Base-by-base conservation (phyloP, 1,284 basidiomycete species). In the Trametes versicolor region DNA sequence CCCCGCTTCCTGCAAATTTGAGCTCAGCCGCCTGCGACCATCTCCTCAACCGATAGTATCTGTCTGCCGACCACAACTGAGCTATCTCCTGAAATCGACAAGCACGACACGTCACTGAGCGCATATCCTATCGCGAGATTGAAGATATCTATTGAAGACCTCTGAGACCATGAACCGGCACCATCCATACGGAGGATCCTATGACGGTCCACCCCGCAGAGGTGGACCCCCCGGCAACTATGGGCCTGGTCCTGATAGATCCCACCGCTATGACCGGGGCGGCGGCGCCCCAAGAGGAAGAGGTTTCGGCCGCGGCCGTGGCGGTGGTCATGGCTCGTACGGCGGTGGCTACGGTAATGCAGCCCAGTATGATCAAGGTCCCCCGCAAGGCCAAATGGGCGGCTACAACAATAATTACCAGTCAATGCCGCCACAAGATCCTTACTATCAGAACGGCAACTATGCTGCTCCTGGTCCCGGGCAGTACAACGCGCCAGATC, bases 131-230 rank as follows among this genome's bases (percentile, higher is more conserved):
- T 43, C 54, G 49, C 62, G 58, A 67, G 53, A 58, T 64, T 36
- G 67, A 70, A 70, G 58, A 63, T 51, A 49, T 36, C 55, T 52
- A 27, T 43, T 32, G 59, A 69, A 71, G 58, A 66, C 58, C 65
- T 47, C 63, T 64, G 62, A 72, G 73, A 73, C 68, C 70, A 94
- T 94, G 92, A 93, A 92, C 80, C 91, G 93, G 72, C 93, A 95
- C 80, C 93, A 95, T 84, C 89, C 93, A 29, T 96, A 95, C 79
- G 87, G 79, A 65, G 76, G 82, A 73, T 84, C 85, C 75, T 93
- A 90, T 85, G 92, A 94, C 68, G 83, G 81, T 57, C 71, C 77
- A n/a, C 41, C 41, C 37, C 85, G 84, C 65, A 83, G 91, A 74
- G 91, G 89, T 64, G 90, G 87, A 57, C 82, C 85, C 67, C 85